Conservation (phyloP, 768 basidiomycete genomes). For the Podaxis pistillaris region DNA sequence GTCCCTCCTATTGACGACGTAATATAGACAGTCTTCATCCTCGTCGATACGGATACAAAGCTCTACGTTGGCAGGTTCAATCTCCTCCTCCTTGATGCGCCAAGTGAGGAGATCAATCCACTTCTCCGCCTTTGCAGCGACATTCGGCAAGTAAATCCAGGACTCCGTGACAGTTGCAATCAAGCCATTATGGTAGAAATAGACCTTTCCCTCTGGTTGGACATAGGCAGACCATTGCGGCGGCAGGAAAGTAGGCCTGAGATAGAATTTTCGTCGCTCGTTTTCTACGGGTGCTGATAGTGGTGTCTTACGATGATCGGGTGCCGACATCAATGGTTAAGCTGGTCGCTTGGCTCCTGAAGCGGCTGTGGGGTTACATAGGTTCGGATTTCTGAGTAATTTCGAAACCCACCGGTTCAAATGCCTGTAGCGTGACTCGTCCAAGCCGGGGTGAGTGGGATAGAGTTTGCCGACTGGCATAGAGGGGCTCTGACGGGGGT, state of each 20-base stretch:
- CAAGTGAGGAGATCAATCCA: conserved; percentile 37
- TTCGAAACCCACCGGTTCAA: not conserved
- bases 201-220: conserved; percentile 63
- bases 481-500: not conserved
- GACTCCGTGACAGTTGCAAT: conserved; percentile 54
- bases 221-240: conserved; percentile 44
- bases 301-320: not conserved
- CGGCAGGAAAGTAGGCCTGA: conserved; percentile 46
- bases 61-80: conserved; percentile 42
- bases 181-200: conserved; percentile 39
- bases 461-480: not conserved
- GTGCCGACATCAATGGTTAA: not conserved
- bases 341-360: not conserved
- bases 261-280: not conserved
- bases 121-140: conserved; percentile 31
- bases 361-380: too few relatives aligned
- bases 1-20: conserved; percentile 49
- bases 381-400: too few relatives aligned
- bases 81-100: conserved; percentile 25
- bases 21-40: conserved; percentile 49
- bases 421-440: not conserved
- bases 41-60: conserved; percentile 49
- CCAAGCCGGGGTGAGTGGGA: not conserved
- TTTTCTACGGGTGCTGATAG: too few relatives aligned
- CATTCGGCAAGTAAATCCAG: conserved; percentile 39